A percentile compares a stretch with the other conserved stretches of the same genome.
Evolutionary conservation across 805 yeast genomes (phyloP).

Genomic region (Ogataea philodendri): DNA sequence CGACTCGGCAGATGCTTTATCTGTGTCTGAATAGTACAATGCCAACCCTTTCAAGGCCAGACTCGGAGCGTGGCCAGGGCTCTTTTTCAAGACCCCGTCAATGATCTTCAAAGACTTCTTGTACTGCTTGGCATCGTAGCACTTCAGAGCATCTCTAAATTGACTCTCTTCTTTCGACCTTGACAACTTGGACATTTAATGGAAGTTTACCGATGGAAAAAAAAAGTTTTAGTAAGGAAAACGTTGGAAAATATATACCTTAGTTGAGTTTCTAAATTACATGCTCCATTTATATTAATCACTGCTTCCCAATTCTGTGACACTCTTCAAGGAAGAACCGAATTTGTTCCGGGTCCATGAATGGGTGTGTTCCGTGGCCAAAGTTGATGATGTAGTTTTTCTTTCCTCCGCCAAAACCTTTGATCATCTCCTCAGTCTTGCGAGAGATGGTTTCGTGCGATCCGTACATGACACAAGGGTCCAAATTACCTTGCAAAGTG

Average conservation of each 20-base stretch:
- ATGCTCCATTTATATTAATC: constrained; percentile 1
- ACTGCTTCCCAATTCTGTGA: constrained; percentile 62
- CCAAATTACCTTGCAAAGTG: constrained; percentile 89
- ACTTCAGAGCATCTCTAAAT: constrained; percentile 76
- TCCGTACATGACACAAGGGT: constrained; percentile 94
- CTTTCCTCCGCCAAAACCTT: constrained; percentile 92
- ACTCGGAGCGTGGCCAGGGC: constrained; percentile 73
- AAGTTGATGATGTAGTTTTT: constrained; percentile 88
- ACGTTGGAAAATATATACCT: constrained; percentile 1
- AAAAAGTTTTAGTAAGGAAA: no score
- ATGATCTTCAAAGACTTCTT: constrained; percentile 77
- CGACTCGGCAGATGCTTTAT: constrained; percentile 59
- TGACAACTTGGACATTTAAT: constrained; percentile 4
- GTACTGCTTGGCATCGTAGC: constrained; percentile 84
- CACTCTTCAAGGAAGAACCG: constrained; percentile 83
- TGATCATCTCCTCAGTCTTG: constrained; percentile 85
- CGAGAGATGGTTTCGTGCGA: constrained; percentile 72
- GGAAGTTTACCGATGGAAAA: constrained; percentile 1
- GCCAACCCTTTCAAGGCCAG: constrained; percentile 81
- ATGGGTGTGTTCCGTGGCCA: constrained; percentile 98
- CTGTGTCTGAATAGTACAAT: constrained; percentile 50
- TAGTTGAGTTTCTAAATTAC: constrained; percentile 1
- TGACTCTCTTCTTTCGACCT: constrained; percentile 63
- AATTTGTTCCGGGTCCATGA: constrained; percentile 90
- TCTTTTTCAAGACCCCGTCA: constrained; percentile 74